Conservation (phyloP, 1,139 yeast species). For the Wickerhamomyces sp. region DNA sequence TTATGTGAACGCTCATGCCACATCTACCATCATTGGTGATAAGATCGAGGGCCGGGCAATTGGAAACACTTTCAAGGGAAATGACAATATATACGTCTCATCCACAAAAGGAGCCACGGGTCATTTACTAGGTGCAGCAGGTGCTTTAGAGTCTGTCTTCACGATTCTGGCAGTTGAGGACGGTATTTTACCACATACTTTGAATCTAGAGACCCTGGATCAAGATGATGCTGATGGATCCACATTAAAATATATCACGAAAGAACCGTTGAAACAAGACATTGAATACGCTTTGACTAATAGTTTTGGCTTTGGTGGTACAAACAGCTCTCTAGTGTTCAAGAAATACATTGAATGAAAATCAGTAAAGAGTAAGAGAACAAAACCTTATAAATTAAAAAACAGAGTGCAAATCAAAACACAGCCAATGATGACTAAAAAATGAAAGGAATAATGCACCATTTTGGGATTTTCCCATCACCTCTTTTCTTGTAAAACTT, state of each 20-base stretch:
- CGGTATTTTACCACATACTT: slow-evolving; percentile 69
- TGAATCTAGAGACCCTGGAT: slow-evolving; percentile 52
- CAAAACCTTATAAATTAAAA: no score
- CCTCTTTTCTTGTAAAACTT: slow-evolving; percentile 40
- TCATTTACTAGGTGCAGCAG: slow-evolving; percentile 93
- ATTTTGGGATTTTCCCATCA: slow-evolving; percentile 23
- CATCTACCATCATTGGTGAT: slow-evolving; percentile 88
- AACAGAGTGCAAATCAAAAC: no score
- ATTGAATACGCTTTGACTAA: slow-evolving; percentile 69
- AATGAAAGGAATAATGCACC: slow-evolving; percentile 37
- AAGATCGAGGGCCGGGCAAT: slow-evolving; percentile 82
- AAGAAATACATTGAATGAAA: slow-evolving; percentile 26
- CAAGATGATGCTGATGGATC: slow-evolving; percentile 37
- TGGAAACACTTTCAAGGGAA: slow-evolving; percentile 38
- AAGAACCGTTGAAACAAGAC: slow-evolving; percentile 31
- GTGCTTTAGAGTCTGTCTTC: slow-evolving; percentile 86
- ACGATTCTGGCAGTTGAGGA: slow-evolving; percentile 62
- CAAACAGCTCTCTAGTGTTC: slow-evolving; percentile 69
- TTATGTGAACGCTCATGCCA: slow-evolving; percentile 95
- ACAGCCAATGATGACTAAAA: no score
- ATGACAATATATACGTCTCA: slow-evolving; percentile 45
- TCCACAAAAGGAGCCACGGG: slow-evolving; percentile 93
- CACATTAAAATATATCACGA: slow-evolving; percentile 57
- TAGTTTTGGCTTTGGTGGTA: slow-evolving; percentile 98
- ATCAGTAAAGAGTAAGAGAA: no score